These are phyloP conservation scores for Plantago elongata DNA, from an alignment of 257 asterid genomes.

Conservation along the genomic window DNA sequence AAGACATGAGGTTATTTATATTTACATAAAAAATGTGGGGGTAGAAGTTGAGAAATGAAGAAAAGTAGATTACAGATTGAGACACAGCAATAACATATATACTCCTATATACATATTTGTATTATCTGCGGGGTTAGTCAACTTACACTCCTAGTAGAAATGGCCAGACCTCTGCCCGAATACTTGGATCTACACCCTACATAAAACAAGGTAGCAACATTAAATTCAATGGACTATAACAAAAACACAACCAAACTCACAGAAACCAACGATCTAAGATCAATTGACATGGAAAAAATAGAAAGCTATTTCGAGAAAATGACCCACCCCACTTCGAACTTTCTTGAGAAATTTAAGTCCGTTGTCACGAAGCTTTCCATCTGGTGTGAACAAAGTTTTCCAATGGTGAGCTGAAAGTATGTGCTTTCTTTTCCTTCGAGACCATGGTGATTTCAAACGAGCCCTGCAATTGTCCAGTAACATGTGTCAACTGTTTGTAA, in stretches of 20 bases:
- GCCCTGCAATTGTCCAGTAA: conserved; percentile 44
- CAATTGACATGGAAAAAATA: background rate
- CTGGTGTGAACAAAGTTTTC: conserved; percentile 69
- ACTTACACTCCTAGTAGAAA: conserved; percentile 97
- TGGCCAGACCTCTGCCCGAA: conserved; percentile 91
- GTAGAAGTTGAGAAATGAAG: background rate
- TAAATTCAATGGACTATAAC: conserved; percentile 10
- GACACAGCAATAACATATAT: conserved; percentile 1
- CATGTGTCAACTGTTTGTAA: conserved; percentile 17
- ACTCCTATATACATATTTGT: background rate
- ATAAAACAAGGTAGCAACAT: conserved; percentile 19
- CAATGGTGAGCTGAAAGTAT: conserved; percentile 73
- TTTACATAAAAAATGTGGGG: too few relatives aligned
- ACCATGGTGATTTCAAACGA: conserved; percentile 92
- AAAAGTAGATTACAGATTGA: background rate
- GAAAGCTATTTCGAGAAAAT: conserved; percentile 13
- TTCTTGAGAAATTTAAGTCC: conserved; percentile 83
- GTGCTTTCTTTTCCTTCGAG: conserved; percentile 78
- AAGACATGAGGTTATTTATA: too few relatives aligned
- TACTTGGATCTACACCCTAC: conserved; percentile 89
- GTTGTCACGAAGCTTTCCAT: conserved; percentile 73
- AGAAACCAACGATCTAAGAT: background rate
- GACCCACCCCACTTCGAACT: conserved; percentile 94
- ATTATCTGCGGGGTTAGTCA: conserved; percentile 17
- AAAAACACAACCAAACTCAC: background rate